Percentiles rank a stretch among this genome's conserved stretches.
Evolutionary conservation across 164 flowering plant genomes (phyloP).

Genomic region (Vitis vinifera): DNA sequence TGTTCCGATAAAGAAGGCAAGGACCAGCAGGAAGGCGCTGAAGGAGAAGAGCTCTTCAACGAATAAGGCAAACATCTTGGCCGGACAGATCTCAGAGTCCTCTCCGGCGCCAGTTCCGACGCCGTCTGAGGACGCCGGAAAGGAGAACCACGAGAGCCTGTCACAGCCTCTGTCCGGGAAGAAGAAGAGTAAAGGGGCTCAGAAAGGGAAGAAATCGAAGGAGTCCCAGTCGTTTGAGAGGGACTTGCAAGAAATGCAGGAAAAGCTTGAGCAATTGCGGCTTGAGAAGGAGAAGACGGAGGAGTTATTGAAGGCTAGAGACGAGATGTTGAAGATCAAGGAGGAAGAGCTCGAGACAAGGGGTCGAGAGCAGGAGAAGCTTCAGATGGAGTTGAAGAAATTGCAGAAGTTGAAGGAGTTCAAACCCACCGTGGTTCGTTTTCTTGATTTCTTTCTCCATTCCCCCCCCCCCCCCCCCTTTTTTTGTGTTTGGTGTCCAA

Average conservation of each 20-base stretch:
- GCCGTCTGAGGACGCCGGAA: constrained; percentile 16
- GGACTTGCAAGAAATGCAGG: constrained; percentile 73
- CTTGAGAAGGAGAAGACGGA: constrained; percentile 84
- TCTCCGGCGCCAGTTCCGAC: constrained; percentile 28
- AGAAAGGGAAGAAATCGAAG: constrained; percentile 15
- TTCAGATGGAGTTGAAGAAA: constrained; percentile 78
- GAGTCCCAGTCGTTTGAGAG: constrained; percentile 49
- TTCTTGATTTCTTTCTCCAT: not conserved
- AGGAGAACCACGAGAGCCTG: constrained; percentile 58
- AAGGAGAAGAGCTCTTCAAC: constrained; percentile 51
- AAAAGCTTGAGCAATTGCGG: constrained; percentile 57
- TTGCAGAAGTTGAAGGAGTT: constrained; percentile 92
- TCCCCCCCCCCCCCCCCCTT: not conserved
- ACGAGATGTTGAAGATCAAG: constrained; percentile 59
- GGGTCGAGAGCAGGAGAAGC: constrained; percentile 67
- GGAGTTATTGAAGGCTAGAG: constrained; percentile 62
- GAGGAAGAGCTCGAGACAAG: constrained; percentile 60
- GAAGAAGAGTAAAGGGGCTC: constrained; percentile 18
- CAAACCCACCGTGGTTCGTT: constrained; percentile 76
- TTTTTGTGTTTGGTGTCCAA: not conserved
- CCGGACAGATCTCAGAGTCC: constrained; percentile 32
- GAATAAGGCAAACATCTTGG: constrained; percentile 51
- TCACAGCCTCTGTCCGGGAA: constrained; percentile 34
- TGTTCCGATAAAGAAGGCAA: constrained; percentile 36
- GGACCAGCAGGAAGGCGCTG: constrained; percentile 51